phyloP scores from a whole-genome alignment of 1,139 yeast genomes.

The Pichiaceae sp. region DNA sequence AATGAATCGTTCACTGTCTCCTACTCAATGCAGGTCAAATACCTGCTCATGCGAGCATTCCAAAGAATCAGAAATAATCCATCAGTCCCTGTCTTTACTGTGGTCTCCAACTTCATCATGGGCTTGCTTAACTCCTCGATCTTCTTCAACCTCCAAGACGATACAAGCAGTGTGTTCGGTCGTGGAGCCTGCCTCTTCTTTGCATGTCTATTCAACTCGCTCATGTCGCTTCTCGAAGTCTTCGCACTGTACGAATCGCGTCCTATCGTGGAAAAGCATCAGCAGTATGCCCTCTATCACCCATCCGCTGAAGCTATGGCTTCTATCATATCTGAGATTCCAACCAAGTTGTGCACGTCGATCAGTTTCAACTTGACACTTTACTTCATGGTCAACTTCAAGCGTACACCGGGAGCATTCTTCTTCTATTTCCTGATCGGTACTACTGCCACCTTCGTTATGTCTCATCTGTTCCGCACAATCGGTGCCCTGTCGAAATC shows the following conservation, averaged over 20 bases:
- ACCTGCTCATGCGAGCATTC: slow-evolving; percentile 52
- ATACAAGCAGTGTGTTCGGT: slow-evolving; percentile 48
- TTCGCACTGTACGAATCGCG: slow-evolving; percentile 65
- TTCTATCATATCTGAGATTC: slow-evolving; percentile 59
- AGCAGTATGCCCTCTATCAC: slow-evolving; percentile 63
- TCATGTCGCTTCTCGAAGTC: slow-evolving; percentile 66
- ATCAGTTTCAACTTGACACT: slow-evolving; percentile 51
- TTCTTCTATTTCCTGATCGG: slow-evolving; percentile 56
- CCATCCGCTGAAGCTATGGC: slow-evolving; percentile 76
- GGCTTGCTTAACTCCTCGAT: slow-evolving; percentile 68
- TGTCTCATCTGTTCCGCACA: slow-evolving; percentile 68
- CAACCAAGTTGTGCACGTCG: slow-evolving; percentile 48
- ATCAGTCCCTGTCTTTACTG: slow-evolving; percentile 50
- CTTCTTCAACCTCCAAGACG: slow-evolving; percentile 49
- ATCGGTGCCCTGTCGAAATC: slow-evolving; percentile 58
- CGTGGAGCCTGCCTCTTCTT: slow-evolving; percentile 72
- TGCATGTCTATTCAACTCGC: slow-evolving; percentile 70
- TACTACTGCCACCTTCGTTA: slow-evolving; percentile 45
- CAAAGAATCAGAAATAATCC: slow-evolving; percentile 61
- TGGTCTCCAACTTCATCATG: slow-evolving; percentile 63
- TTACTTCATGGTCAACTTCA: slow-evolving; percentile 62
- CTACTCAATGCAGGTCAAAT: slow-evolving; percentile 54
- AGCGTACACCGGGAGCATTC: slow-evolving; percentile 60
- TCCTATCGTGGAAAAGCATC: slow-evolving; percentile 73
- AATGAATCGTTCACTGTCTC: slow-evolving; percentile 61